These are phyloP conservation scores for Heterobasidion occidentale DNA, from an alignment of 1,284 basidiomycete genomes.

Conservation along the genomic window DNA sequence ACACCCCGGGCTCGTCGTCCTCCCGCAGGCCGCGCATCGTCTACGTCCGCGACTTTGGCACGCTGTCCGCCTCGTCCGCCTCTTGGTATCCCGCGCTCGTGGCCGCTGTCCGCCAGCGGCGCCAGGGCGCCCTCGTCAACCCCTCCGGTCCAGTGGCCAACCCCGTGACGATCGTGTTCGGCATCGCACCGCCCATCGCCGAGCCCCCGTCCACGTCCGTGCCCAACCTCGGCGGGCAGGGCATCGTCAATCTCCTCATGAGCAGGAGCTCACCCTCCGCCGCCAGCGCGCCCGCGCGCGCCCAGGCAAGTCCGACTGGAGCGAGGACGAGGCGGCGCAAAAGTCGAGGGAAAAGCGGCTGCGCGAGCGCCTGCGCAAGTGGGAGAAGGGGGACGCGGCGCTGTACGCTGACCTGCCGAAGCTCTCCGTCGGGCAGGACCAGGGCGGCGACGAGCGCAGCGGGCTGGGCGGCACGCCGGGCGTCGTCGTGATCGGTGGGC, in stretches of 20 bases:
- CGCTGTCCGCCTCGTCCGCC: conserved; percentile 63
- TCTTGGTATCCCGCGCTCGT: conserved; percentile 78
- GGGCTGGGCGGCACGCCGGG: conserved; percentile 26
- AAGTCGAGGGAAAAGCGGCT: conserved; percentile 62
- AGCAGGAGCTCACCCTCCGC: conserved; percentile 20
- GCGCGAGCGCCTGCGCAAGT: conserved; percentile 56
- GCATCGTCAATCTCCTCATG: conserved; percentile 34
- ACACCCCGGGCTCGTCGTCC: conserved; percentile 11
- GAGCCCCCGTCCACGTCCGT: conserved; percentile 17
- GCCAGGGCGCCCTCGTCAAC: conserved; percentile 51
- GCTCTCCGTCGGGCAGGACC: conserved; percentile 24
- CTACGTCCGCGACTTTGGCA: conserved; percentile 75
- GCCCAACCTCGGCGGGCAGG: conserved; percentile 19
- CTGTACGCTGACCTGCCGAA: conserved; percentile 55
- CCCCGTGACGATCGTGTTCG: conserved; percentile 78
- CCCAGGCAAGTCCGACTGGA: conserved; percentile 40
- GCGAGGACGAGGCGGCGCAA: conserved; percentile 56
- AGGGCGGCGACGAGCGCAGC: conserved; percentile 29
- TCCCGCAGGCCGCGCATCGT: conserved; percentile 60
- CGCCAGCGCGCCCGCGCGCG: conserved; percentile 13
- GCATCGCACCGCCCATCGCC: conserved; percentile 68
- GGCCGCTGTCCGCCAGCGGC: conserved; percentile 64
- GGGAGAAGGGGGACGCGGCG: conserved; percentile 54
- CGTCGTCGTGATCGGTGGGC: conserved; percentile 43
- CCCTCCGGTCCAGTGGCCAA: conserved; percentile 46